Base-by-base conservation (phyloP, 257 asterid genomes). In the Fraxinus pennsylvanica region DNA sequence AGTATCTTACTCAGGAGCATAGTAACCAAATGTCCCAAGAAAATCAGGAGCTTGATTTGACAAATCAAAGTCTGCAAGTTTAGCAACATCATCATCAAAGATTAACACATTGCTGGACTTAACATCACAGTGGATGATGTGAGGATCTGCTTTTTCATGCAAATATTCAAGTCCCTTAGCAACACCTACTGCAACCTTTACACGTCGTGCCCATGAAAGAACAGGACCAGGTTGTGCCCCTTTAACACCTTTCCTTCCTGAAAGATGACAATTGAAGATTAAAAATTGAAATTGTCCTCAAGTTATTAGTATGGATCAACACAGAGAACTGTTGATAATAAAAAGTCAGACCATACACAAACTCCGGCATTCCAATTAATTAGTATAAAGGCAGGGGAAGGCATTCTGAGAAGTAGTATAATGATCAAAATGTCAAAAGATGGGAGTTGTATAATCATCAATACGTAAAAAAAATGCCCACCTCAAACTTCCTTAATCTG, bases 161-260 rank as follows among this genome's bases (percentile, higher is more conserved):
- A 92, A 87, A 79, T 92, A 92, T 75, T 91, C 96, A 29, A 92
- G 91, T 80, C 97, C 97, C 82, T 85, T 91, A 1, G 97, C 97
- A 74, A 95, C 95, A 35, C 96, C 97, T 65, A 91, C 96, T 21
- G 97, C 97, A 82, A 92, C 91, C 84, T 92, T 92, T 9, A 91
- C 97, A 69, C 97, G 87, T 74, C 91, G 96, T 12, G 87, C 86
- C 97, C 97, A 92, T 77, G 96, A 88, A 80, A 92, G 93, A 77
- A 92, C 88, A 52, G 95, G 97, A 72, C 97, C 96, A 71, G 97
- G 95, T 80, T 89, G 97, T 22, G 97, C 97, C 79, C 97, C 97
- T 86, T 92, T 92, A 70, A 92, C 97, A 45, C 97, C 97, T 88
- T 92, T 92, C 74, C 96, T 79, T 83, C 97, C 96, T 92, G 82